phyloP scores from a whole-genome alignment of 2,329 filamentous ascomycete genomes.

The Colletotrichum trifolii region DNA sequence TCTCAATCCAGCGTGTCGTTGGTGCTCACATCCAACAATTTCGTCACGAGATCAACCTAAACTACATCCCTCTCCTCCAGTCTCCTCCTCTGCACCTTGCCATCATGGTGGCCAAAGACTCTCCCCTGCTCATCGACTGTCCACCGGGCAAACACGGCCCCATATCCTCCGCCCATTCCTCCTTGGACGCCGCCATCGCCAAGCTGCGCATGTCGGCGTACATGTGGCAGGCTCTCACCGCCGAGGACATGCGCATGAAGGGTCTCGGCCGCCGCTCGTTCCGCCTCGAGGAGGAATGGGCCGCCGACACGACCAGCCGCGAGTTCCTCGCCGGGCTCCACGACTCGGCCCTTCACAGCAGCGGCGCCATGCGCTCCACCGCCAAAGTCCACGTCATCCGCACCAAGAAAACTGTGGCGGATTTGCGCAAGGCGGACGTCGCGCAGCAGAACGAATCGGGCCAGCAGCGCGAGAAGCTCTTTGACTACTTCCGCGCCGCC shows the following conservation, averaged over 20 bases:
- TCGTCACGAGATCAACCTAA: conserved; percentile 34
- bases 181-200: conserved; percentile 71
- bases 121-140: conserved; percentile 75
- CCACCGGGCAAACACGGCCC: conserved; percentile 68
- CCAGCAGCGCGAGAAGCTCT: conserved; percentile 66
- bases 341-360: conserved; percentile 3
- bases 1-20: conserved; percentile 7
- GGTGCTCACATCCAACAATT: neutral
- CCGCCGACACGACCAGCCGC: conserved; percentile 70
- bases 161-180: conserved; percentile 60
- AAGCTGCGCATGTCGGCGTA: conserved; percentile 81
- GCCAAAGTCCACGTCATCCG: conserved; percentile 79
- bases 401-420: conserved; percentile 71
- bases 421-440: conserved; percentile 72
- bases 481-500: conserved; percentile 46
- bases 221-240: conserved; percentile 81
- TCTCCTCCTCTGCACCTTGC: conserved; percentile 77
- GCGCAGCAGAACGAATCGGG: conserved; percentile 72
- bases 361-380: conserved; percentile 33
- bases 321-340: conserved; percentile 32
- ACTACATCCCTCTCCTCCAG: conserved; percentile 66
- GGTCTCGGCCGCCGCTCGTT: conserved; percentile 77
- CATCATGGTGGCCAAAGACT: conserved; percentile 76
- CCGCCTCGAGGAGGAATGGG: conserved; percentile 80
- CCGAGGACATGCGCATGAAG: conserved; percentile 78